phyloP scores from a whole-genome alignment of 163 green algal genomes.

The Chlorella variabilis region DNA sequence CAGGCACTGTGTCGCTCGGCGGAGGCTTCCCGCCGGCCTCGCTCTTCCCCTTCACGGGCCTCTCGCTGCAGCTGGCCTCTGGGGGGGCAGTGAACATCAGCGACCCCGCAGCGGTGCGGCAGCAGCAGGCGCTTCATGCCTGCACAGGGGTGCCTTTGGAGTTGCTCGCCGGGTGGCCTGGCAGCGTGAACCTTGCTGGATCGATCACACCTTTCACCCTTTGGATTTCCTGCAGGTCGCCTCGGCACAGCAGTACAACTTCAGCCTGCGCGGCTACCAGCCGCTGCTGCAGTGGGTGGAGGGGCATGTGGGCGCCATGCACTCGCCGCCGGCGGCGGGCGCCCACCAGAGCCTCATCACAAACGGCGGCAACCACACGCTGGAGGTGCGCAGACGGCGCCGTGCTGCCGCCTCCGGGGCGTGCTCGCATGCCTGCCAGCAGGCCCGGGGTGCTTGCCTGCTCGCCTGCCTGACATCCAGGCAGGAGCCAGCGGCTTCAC shows the following conservation, averaged over 20 bases:
- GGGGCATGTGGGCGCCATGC: slow-evolving; percentile 49
- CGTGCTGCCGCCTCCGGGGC: too few species aligned
- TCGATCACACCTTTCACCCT: neutral
- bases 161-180: too few species aligned
- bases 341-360: slow-evolving; percentile 58
- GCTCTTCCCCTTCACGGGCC: slow-evolving; percentile 65
- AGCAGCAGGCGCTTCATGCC: too few species aligned
- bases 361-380: slow-evolving; percentile 62
- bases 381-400: slow-evolving; percentile 59
- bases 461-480: neutral
- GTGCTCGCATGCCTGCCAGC: too few species aligned
- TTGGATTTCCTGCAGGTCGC: slow-evolving; percentile 50
- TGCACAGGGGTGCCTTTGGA: too few species aligned
- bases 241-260: slow-evolving; percentile 78
- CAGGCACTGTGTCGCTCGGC: slow-evolving; percentile 61
- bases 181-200: too few species aligned
- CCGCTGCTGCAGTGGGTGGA: slow-evolving; percentile 64
- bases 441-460: too few species aligned
- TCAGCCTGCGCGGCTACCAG: slow-evolving; percentile 61
- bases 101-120: slow-evolving; percentile 34
- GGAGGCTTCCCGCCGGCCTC: slow-evolving; percentile 64
- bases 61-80: slow-evolving; percentile 38
- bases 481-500: neutral
- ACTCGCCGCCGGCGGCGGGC: slow-evolving; percentile 44
- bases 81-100: slow-evolving; percentile 42